Base-by-base conservation (phyloP, 129 eudicot genomes). In the Arctium minus region DNA sequence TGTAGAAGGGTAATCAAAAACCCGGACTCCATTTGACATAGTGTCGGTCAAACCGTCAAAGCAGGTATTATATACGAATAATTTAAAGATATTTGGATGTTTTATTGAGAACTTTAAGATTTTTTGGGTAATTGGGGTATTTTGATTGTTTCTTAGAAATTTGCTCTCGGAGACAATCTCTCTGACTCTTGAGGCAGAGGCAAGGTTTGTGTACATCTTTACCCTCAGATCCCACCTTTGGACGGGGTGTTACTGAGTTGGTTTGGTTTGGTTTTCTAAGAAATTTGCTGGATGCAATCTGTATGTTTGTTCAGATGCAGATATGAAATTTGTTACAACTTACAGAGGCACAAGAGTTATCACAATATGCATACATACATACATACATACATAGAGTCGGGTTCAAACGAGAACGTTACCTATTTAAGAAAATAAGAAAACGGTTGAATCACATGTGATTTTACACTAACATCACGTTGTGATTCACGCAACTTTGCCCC, bases 271-370 rank as follows among this genome's bases (percentile, higher is more conserved):
- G 60, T 48, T 48, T 48, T 50, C 64, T 50, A 50, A 29, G 10
- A 78, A 8, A 60, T 65, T 37, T 78, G 81, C 31, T 13, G 31
- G 40, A 76, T 50, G 40, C 36, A 76, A 76, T 76, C 70, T 30
- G 8, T 70, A 46, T 68, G 76, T 70, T 70, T 11, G 18, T 81
- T 56, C 17, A 27, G 73, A 60, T 53, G 79, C 56, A n/a, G 12
- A 72, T 72, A 22, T 56, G 79, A 27, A 65, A 44, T 4, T 30
- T 65, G n/a, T 39, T 65, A 78, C 0, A 8, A 68, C 35, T 62
- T 68, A 67, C 62, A 3, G 48, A 48, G 15, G 62, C 75, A 67
- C 40, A 65, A 9, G 10, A 77, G 10, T 74, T 29, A 29, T 46
- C 40, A 48, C 60, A 48, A 48, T 10, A 44, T 9, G 6, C 6